Evolutionary conservation across 768 basidiomycete species (phyloP).

Genomic region (Trametes cubensis): DNA sequence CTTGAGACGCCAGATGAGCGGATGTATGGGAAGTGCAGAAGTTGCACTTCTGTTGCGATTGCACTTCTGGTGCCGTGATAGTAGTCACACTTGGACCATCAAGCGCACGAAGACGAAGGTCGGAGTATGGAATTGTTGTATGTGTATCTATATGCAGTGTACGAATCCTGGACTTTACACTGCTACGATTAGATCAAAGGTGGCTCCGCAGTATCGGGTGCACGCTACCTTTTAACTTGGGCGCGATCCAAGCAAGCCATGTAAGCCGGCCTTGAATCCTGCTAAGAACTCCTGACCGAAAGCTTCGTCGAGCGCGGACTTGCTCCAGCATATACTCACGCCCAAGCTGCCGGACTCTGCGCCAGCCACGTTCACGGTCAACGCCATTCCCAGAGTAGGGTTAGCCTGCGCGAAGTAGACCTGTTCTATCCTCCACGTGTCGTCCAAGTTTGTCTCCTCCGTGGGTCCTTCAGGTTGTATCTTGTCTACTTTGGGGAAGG

Average conservation of each 20-base stretch:
- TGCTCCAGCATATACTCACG: conserved; percentile 24
- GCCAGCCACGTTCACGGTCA: conserved; percentile 29
- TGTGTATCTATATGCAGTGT: no score
- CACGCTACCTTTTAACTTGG: not conserved
- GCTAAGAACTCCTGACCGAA: conserved; percentile 27
- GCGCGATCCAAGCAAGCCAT: not conserved
- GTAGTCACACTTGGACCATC: no score
- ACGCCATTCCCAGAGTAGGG: conserved; percentile 18
- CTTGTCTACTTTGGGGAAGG: conserved; percentile 22
- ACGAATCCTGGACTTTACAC: no score
- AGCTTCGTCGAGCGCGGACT: conserved; percentile 25
- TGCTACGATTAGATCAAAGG: not conserved
- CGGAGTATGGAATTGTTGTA: no score
- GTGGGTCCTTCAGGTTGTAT: no score
- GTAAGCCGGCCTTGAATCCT: conserved; percentile 4
- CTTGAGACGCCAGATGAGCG: no score
- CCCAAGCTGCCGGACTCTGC: conserved; percentile 24
- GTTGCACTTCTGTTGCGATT: no score
- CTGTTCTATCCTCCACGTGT: conserved; percentile 24
- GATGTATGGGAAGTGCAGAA: no score
- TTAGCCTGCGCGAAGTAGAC: conserved; percentile 24
- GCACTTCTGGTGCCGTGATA: no score
- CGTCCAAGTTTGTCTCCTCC: no score
- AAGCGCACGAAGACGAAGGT: no score
- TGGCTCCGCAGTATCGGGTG: not conserved